A percentile compares a stretch with the other conserved stretches of the same genome.
Conservation (phyloP, 495 filamentous ascomycete genomes). For the Massariosphaeria phaeospora region DNA sequence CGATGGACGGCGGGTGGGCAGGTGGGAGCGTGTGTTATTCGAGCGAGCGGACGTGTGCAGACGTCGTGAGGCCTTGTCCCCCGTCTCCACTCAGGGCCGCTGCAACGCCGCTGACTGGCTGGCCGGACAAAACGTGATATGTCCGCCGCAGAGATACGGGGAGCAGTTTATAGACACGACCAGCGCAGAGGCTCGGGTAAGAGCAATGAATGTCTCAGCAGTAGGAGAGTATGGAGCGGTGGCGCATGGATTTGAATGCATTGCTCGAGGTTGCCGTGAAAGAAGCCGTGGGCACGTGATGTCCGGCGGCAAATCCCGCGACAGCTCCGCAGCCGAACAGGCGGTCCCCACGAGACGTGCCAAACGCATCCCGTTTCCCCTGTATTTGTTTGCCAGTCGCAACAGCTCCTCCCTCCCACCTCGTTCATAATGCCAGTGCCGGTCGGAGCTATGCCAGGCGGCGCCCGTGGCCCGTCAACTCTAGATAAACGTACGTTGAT, state of each 20-base stretch:
- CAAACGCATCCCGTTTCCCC: conserved; percentile 11
- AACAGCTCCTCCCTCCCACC: not conserved
- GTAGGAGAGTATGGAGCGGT: not conserved
- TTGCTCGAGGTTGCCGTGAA: not conserved
- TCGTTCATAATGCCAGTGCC: conserved; percentile 61
- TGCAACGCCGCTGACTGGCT: conserved; percentile 14
- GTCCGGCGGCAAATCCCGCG: conserved; percentile 2
- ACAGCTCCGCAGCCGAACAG: conserved; percentile 4
- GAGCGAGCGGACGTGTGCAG: conserved; percentile 11
- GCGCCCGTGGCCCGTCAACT: conserved; percentile 64
- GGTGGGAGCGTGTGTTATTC: conserved; percentile 8
- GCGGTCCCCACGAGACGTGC: not conserved
- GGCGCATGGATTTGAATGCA: not conserved
- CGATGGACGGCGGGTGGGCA: conserved; percentile 10
- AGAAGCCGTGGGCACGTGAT: conserved; percentile 3
- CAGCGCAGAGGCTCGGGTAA: too few relatives aligned
- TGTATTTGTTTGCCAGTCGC: not conserved
- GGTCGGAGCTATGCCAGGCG: conserved; percentile 46
- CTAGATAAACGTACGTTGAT: conserved; percentile 78
- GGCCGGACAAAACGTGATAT: conserved; percentile 17
- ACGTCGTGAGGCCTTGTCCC: conserved; percentile 8
- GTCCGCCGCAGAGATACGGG: not conserved
- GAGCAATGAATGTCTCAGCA: not conserved
- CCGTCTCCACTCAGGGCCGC: conserved; percentile 9
- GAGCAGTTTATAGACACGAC: too few relatives aligned